Conservation (phyloP, 306 rosid species). For the Lathyrus sativus region DNA sequence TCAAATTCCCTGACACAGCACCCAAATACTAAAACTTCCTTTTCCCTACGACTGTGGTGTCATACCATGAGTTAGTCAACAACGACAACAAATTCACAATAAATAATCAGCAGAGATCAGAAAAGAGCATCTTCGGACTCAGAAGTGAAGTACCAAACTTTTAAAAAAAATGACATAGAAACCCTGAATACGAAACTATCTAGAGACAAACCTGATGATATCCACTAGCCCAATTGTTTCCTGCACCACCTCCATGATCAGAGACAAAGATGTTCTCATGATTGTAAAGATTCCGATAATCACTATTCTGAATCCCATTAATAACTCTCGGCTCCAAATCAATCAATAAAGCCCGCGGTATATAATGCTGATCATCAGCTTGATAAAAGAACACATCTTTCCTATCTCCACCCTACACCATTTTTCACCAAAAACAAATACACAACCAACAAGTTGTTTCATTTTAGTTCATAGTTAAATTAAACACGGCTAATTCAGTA, state of each 20-base stretch:
- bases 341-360: conserved; percentile 87
- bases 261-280: conserved; percentile 91
- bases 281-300: conserved; percentile 90
- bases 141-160: background rate
- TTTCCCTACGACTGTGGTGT: background rate
- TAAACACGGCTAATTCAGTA: no score
- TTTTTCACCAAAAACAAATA: conserved; percentile 9
- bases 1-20: background rate
- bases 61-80: background rate
- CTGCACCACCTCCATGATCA: conserved; percentile 98
- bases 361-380: conserved; percentile 98
- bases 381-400: conserved; percentile 97
- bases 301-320: conserved; percentile 92
- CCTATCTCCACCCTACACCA: conserved; percentile 92
- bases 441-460: background rate
- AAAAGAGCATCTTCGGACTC: background rate
- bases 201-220: conserved; percentile 77
- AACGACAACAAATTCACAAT: conserved; percentile 15
- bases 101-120: background rate
- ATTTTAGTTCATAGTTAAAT: no score
- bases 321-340: conserved; percentile 98
- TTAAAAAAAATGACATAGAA: background rate
- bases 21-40: background rate
- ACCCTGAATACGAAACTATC: conserved; percentile 11
- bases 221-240: conserved; percentile 98